These are phyloP conservation scores for Fusarium tupiense DNA, from an alignment of 2,329 filamentous ascomycete genomes.

Conservation along the genomic window DNA sequence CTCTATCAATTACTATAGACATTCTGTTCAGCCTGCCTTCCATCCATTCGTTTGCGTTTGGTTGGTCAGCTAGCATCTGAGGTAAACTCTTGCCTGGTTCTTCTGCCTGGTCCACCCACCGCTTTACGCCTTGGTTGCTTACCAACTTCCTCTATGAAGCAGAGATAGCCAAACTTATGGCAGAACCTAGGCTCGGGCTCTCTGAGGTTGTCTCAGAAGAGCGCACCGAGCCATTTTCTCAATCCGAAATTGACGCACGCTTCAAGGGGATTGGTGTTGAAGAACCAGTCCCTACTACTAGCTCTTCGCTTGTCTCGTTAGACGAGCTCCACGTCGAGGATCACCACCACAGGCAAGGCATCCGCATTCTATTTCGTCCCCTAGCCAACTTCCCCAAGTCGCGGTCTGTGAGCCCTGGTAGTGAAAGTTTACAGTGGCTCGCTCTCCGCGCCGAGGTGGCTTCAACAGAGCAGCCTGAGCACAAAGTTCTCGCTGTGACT, in stretches of 20 bases:
- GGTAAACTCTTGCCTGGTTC: constrained; percentile 38
- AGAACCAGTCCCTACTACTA: constrained; percentile 50
- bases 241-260: constrained; percentile 64
- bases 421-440: constrained; percentile 66
- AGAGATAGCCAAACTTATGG: constrained; percentile 53
- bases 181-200: constrained; percentile 54
- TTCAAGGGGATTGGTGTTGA: constrained; percentile 58
- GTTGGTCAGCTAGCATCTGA: constrained; percentile 35
- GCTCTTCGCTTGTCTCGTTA: constrained; percentile 60
- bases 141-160: constrained; percentile 44
- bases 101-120: constrained; percentile 27
- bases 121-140: constrained; percentile 36
- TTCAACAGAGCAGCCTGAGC: constrained; percentile 61
- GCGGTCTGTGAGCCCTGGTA: constrained; percentile 65
- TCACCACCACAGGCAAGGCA: constrained; percentile 63
- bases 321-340: constrained; percentile 63
- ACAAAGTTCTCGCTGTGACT: constrained; percentile 68
- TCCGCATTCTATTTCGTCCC: constrained; percentile 67
- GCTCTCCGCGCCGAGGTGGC: constrained; percentile 64
- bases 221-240: constrained; percentile 67
- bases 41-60: constrained; percentile 31
- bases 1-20: constrained; percentile 6
- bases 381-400: constrained; percentile 61
- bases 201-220: constrained; percentile 57
- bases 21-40: constrained; percentile 23